phyloP scores from a whole-genome alignment of 176 grass and related monocot species.

The Eremochloa ophiuroides region DNA sequence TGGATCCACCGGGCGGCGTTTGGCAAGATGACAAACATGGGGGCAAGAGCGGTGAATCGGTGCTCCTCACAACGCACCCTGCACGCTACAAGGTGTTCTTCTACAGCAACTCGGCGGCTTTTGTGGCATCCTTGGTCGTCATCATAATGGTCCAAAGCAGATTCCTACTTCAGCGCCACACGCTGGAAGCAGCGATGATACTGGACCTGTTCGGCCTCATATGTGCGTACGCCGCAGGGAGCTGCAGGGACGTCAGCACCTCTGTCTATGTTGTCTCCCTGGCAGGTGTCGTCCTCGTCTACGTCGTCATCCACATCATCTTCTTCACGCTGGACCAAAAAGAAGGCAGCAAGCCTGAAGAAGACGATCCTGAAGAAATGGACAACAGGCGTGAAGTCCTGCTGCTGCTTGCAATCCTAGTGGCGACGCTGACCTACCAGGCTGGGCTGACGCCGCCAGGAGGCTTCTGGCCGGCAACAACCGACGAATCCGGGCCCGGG shows the following conservation, averaged over 20 bases:
- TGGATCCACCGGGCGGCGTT: constrained; percentile 47
- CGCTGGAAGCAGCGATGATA: constrained; percentile 30
- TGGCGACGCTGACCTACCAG: constrained; percentile 42
- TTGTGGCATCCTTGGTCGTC: constrained; percentile 34
- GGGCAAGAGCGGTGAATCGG: background rate
- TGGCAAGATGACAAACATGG: constrained; percentile 14
- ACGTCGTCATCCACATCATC: constrained; percentile 36
- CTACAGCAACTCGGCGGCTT: constrained; percentile 39
- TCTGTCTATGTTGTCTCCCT: constrained; percentile 36
- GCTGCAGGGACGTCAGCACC: constrained; percentile 3
- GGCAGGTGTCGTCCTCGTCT: constrained; percentile 16
- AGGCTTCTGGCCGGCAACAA: constrained; percentile 16
- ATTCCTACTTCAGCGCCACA: background rate
- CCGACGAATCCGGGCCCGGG: background rate
- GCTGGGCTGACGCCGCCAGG: constrained; percentile 45
- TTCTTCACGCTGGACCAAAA: constrained; percentile 29
- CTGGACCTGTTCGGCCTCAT: constrained; percentile 39
- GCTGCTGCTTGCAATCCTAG: constrained; percentile 38
- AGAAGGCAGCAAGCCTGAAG: background rate
- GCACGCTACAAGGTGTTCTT: constrained; percentile 35
- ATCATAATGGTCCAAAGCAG: constrained; percentile 42
- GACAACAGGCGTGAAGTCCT: constrained; percentile 13
- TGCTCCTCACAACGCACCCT: constrained; percentile 20
- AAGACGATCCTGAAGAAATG: background rate
- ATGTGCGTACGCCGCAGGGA: constrained; percentile 32